Evolutionary conservation across 768 basidiomycete genomes (phyloP).

Genomic region (Termitomyces sp.): DNA sequence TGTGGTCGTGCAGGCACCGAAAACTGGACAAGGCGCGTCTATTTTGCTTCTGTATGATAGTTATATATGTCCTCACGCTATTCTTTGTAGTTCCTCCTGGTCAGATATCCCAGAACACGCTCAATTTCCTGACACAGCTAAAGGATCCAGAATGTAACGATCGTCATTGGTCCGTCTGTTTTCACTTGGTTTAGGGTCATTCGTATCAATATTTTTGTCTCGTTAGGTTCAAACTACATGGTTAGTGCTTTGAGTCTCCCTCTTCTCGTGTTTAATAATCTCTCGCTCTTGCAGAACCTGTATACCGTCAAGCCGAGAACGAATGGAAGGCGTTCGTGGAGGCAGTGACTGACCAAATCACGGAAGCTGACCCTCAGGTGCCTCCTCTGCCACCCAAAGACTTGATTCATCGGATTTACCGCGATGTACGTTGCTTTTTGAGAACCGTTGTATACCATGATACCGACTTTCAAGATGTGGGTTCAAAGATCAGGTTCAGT

Average conservation of each 20-base stretch:
- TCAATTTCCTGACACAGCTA: slow-evolving; percentile 72
- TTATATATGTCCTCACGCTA: background rate
- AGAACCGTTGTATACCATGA: background rate
- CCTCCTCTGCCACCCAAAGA: slow-evolving; percentile 91
- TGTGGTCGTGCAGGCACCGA: slow-evolving; percentile 76
- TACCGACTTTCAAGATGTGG: too few species aligned
- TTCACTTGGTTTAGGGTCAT: background rate
- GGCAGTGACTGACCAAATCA: slow-evolving; percentile 60
- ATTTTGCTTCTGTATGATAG: background rate
- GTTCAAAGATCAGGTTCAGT: slow-evolving; percentile 78
- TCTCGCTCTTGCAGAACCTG: slow-evolving; percentile 48
- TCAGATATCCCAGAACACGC: slow-evolving; percentile 79
- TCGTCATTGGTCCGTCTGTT: slow-evolving; percentile 62
- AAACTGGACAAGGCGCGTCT: slow-evolving; percentile 67
- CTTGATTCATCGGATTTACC: slow-evolving; percentile 87
- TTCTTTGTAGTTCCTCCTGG: slow-evolving; percentile 66
- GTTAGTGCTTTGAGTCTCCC: slow-evolving; percentile 29
- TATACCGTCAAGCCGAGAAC: slow-evolving; percentile 78
- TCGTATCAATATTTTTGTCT: background rate
- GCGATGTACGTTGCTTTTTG: slow-evolving; percentile 56
- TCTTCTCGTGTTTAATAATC: background rate
- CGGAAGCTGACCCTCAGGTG: slow-evolving; percentile 76
- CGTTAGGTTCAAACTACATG: slow-evolving; percentile 81
- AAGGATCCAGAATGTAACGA: slow-evolving; percentile 79
- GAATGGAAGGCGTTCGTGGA: slow-evolving; percentile 89